A percentile compares a stretch with the other conserved stretches of the same genome.
phyloP scores from a whole-genome alignment of 129 eudicot species.

The Flaveria linearis region DNA sequence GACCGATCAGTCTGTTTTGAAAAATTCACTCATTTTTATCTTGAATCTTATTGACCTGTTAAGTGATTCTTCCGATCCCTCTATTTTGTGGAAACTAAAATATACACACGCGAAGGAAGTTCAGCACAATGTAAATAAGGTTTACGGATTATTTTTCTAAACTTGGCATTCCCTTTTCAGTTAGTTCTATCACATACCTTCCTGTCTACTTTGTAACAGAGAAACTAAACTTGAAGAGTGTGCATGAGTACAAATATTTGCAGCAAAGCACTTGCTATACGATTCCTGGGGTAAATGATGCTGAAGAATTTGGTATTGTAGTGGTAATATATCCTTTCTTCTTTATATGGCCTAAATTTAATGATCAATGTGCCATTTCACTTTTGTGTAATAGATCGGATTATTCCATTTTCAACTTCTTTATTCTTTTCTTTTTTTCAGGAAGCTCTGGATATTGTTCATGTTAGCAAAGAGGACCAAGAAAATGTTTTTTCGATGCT shows the following conservation, averaged over 20 bases:
- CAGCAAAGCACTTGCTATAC: constrained; percentile 77
- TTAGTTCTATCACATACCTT: not conserved
- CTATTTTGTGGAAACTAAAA: not conserved
- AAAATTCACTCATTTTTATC: not conserved
- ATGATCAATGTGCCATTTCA: not conserved
- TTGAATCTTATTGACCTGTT: not conserved
- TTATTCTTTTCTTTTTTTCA: constrained; percentile 35
- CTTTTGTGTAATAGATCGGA: not conserved
- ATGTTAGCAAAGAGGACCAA: constrained; percentile 82
- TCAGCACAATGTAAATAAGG: not conserved
- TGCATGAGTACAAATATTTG: constrained; percentile 65
- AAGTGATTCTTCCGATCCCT: not conserved
- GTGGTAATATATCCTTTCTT: constrained; percentile 46
- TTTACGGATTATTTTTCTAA: not conserved
- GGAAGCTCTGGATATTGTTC: constrained; percentile 92
- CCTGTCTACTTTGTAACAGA: constrained; percentile 40
- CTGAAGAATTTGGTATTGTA: constrained; percentile 70
- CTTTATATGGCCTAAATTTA: not conserved
- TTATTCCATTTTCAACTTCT: constrained; percentile 1
- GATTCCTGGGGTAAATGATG: constrained; percentile 79
- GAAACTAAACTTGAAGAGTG: constrained; percentile 70
- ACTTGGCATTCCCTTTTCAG: not conserved
- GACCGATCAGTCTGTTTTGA: not conserved
- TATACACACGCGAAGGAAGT: not conserved
- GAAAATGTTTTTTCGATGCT: constrained; percentile 78